phyloP scores from a whole-genome alignment of 495 filamentous ascomycete species.

The Penicillium maclennaniae region DNA sequence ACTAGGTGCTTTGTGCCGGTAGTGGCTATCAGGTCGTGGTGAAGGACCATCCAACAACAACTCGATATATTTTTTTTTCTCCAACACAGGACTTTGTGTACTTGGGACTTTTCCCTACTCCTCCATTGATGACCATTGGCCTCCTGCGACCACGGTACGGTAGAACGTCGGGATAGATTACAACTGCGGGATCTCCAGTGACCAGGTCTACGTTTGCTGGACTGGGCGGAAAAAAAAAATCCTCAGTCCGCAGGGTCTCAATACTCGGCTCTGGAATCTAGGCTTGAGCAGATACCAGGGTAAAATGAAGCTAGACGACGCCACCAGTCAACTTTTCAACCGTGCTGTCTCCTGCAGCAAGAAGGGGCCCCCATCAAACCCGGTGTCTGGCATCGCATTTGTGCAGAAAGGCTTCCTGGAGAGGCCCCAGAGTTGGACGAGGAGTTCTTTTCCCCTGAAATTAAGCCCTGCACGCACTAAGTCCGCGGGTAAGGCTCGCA shows the following conservation, averaged over 20 bases:
- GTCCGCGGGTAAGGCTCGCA: neutral
- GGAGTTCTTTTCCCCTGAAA: neutral
- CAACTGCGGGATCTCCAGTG: neutral
- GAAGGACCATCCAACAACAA: neutral
- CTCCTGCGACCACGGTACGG: neutral
- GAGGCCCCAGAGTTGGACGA: neutral
- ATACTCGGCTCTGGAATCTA: neutral
- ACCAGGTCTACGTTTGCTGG: constrained; percentile 1
- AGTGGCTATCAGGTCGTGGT: neutral
- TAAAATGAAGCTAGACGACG: constrained; percentile 13
- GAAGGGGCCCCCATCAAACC: constrained; percentile 1
- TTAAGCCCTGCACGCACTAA: neutral
- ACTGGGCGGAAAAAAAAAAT: too few species aligned
- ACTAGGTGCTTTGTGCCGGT: neutral
- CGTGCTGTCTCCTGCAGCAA: constrained; percentile 6
- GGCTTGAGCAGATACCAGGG: neutral
- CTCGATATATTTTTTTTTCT: neutral
- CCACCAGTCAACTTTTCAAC: constrained; percentile 14
- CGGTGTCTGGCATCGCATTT: constrained; percentile 5
- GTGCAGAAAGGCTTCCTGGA: neutral
- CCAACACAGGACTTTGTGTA: neutral
- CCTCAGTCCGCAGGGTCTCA: too few species aligned
- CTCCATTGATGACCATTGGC: neutral
- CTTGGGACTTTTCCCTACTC: too few species aligned
- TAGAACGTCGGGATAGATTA: neutral